Conservation (phyloP, 148 eudicot genomes). For the Chenopodium album region DNA sequence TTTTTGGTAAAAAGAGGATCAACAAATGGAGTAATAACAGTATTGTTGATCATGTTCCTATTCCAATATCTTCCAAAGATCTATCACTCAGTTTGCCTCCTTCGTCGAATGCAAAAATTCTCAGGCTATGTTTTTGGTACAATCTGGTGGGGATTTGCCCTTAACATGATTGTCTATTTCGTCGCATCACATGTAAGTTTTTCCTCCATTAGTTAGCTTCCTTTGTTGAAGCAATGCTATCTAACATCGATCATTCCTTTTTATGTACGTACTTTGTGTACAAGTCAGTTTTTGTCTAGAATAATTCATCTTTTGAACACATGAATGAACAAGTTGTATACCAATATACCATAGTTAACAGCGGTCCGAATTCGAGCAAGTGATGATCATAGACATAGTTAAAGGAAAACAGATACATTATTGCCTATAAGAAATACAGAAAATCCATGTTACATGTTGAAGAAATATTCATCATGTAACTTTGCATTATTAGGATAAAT, state of each 20-base stretch:
- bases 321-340: background rate
- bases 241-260: no score
- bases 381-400: background rate
- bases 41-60: conserved; percentile 58
- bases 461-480: no score
- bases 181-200: conserved; percentile 86
- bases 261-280: no score
- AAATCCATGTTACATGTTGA: no score
- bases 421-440: no score
- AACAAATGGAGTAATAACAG: conserved; percentile 64
- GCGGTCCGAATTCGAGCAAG: background rate
- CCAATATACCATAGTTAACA: background rate
- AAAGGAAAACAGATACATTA: no score
- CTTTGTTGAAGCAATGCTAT: no score
- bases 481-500: no score
- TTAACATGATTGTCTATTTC: conserved; percentile 86
- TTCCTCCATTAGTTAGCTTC: background rate
- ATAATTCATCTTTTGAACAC: background rate
- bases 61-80: conserved; percentile 90
- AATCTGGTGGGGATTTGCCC: conserved; percentile 98
- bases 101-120: conserved; percentile 84
- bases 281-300: background rate
- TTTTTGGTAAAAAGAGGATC: conserved; percentile 50
- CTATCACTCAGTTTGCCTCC: conserved; percentile 79
- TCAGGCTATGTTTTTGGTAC: conserved; percentile 90